These are phyloP conservation scores for Kwoniella shivajii DNA, from an alignment of 1,284 basidiomycete species.

Conservation along the genomic window DNA sequence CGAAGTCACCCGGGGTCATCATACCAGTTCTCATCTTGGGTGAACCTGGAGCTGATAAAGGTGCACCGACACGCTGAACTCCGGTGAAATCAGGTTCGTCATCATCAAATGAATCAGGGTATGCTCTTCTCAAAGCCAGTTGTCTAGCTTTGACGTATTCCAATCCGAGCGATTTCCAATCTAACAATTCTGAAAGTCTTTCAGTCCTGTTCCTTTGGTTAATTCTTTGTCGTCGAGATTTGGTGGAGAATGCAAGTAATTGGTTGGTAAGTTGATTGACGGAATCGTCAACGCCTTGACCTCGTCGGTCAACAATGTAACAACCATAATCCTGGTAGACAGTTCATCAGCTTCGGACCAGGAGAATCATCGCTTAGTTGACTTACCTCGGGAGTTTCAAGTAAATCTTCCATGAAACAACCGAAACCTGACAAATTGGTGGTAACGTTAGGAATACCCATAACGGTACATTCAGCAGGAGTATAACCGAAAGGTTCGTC, in stretches of 20 bases:
- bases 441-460: slow-evolving; percentile 96
- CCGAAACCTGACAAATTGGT: slow-evolving; percentile 97
- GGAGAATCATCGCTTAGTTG: background rate
- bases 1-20: slow-evolving; percentile 76
- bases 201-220: slow-evolving; percentile 98
- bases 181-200: slow-evolving; percentile 83
- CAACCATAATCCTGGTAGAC: slow-evolving; percentile 64
- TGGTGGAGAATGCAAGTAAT: slow-evolving; percentile 78
- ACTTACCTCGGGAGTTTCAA: slow-evolving; percentile 69
- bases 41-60: slow-evolving; percentile 81
- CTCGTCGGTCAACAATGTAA: slow-evolving; percentile 93
- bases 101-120: slow-evolving; percentile 86
- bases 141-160: slow-evolving; percentile 96
- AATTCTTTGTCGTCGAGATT: slow-evolving; percentile 94
- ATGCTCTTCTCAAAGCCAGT: slow-evolving; percentile 86
- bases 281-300: slow-evolving; percentile 87
- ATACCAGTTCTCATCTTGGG: slow-evolving; percentile 79
- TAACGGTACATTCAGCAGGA: slow-evolving; percentile 67
- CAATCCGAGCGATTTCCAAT: slow-evolving; percentile 97
- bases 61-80: slow-evolving; percentile 65
- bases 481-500: slow-evolving; percentile 58
- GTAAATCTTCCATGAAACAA: slow-evolving; percentile 98
- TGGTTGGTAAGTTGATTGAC: slow-evolving; percentile 68
- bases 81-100: slow-evolving; percentile 67
- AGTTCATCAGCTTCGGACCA: slow-evolving; percentile 38